Conservation (phyloP, 495 filamentous ascomycete species). For the Penicillium lividum region DNA sequence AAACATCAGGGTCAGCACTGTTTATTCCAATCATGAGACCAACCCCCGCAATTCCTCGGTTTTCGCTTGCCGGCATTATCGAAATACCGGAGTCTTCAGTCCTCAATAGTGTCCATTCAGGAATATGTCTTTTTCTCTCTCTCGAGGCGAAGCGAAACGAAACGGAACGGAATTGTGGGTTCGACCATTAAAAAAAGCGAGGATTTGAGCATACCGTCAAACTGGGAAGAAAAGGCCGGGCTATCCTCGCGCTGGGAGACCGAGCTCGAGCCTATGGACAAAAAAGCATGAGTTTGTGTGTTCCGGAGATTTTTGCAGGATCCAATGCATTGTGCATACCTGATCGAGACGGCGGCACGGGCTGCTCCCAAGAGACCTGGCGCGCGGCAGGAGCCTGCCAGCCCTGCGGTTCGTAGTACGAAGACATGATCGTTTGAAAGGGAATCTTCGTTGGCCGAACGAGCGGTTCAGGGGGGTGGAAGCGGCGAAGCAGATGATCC, state of each 20-base stretch:
- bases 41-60: not conserved
- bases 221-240: slow-evolving; percentile 80
- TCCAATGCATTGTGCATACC: slow-evolving; percentile 51
- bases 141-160: slow-evolving; percentile 2
- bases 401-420: slow-evolving; percentile 84
- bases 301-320: slow-evolving; percentile 10
- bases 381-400: slow-evolving; percentile 67
- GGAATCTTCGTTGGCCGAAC: slow-evolving; percentile 12
- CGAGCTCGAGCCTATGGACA: slow-evolving; percentile 67
- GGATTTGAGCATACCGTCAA: slow-evolving; percentile 71
- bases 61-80: slow-evolving; percentile 1
- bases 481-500: slow-evolving; percentile 33
- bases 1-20: slow-evolving; percentile 15
- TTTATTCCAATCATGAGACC: not conserved
- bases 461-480: slow-evolving; percentile 27
- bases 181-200: slow-evolving; percentile 3
- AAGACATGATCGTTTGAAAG: slow-evolving; percentile 60
- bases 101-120: not conserved
- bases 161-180: not conserved
- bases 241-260: slow-evolving; percentile 75
- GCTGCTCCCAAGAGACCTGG: slow-evolving; percentile 78
- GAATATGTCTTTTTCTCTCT: not conserved
- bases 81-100: not conserved
- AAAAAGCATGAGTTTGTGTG: slow-evolving; percentile 29
- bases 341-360: slow-evolving; percentile 81